Evolutionary conservation across 164 flowering plant species (phyloP).

Genomic region (Piper betle): DNA sequence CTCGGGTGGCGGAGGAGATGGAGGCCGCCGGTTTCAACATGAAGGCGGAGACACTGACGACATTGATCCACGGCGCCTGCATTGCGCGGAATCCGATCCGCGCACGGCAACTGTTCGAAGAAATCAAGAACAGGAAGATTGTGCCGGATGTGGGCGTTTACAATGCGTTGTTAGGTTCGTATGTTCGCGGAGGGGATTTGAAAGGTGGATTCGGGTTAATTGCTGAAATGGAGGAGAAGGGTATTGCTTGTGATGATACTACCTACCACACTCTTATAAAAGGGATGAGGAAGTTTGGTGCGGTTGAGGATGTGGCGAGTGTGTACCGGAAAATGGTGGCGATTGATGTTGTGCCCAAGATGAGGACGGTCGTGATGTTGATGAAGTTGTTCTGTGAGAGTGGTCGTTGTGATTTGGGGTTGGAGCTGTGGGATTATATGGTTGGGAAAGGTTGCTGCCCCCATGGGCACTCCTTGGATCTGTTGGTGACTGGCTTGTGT

Average conservation of each 20-base stretch:
- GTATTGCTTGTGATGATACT: slow-evolving; percentile 36
- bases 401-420: slow-evolving; percentile 33
- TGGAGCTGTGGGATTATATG: slow-evolving; percentile 56
- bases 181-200: slow-evolving; percentile 33
- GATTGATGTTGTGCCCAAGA: slow-evolving; percentile 49
- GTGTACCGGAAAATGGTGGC: slow-evolving; percentile 41
- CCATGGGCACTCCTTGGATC: slow-evolving; percentile 59
- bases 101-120: slow-evolving; percentile 53
- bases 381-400: slow-evolving; percentile 64
- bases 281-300: slow-evolving; percentile 38
- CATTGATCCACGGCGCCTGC: slow-evolving; percentile 79
- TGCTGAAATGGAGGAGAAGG: slow-evolving; percentile 63
- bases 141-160: slow-evolving; percentile 51
- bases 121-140: slow-evolving; percentile 31
- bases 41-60: slow-evolving; percentile 52
- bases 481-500: slow-evolving; percentile 55
- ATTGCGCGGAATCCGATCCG: slow-evolving; percentile 31
- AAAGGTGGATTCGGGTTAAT: slow-evolving; percentile 34
- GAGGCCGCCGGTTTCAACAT: slow-evolving; percentile 27
- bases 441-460: slow-evolving; percentile 65
- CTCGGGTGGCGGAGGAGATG: slow-evolving; percentile 61
- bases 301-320: slow-evolving; percentile 29
- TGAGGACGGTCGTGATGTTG: slow-evolving; percentile 62
- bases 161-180: slow-evolving; percentile 52
- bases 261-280: slow-evolving; percentile 58